Base-by-base conservation (phyloP, 106 monocot genomes). In the Dioscorea dumetorum region DNA sequence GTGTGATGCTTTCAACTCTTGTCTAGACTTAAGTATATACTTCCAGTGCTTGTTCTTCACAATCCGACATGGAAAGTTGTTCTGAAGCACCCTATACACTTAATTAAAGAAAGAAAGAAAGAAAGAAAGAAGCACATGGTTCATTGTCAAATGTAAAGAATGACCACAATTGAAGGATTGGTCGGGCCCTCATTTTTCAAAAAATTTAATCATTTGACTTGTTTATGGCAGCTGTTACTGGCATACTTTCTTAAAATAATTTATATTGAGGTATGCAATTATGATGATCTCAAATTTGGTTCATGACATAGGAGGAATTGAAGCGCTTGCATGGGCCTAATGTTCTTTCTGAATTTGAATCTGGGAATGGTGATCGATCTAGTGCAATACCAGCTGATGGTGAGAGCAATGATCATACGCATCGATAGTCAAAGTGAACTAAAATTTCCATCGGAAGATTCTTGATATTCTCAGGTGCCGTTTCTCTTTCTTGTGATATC, bases 251-350 rank as follows among this genome's bases (percentile, higher is more conserved):
- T 23, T 4, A 24, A 53, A 13, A 4, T 33, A 12, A 15, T 13
- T 6, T 54, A 32, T 11, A 15, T 22, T n/a, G 31, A 8, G 31
- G 9, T 9, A 24, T 8, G 8, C 23, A 17, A 54, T 57, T 31
- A 34, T 52, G 1, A 19, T 13, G 3, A 28, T 28, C 28, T 28
- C 28, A 28, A 28, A 58, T 70, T 41, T 35, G 15, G 9, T 28
- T 8, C 23, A 2, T 61, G 24, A 16, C 34, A 70, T 62, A 80
- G 79, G 79, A 70, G 66, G 70, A 80, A 64, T 58, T 74, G 64
- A 69, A 35, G 32, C 58, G 58, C 48, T 32, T 53, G 9, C 21
- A 65, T 70, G 79, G 74, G 15, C 64, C 74, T 49, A 32, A 24
- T 33, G 61, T 74, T 13, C 57, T 66, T 28, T 50, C 74, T 60